These are phyloP conservation scores for Centaurea solstitialis DNA, from an alignment of 129 eudicot genomes.

Conservation along the genomic window DNA sequence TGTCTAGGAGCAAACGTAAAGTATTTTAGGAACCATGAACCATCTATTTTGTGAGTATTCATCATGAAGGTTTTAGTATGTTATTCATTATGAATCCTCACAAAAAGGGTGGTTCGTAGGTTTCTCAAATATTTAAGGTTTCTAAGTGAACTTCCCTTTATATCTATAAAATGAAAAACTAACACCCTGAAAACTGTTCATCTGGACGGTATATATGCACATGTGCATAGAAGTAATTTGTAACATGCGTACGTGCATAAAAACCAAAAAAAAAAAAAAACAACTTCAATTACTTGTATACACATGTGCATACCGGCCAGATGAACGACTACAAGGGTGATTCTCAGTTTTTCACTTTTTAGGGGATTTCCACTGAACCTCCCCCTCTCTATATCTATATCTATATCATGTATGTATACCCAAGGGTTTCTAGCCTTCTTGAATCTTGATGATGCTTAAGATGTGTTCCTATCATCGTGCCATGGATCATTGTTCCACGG, in stretches of 20 bases:
- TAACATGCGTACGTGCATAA: no score
- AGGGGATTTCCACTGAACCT: no score
- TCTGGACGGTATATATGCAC: no score
- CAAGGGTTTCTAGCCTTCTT: background rate
- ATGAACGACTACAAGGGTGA: no score
- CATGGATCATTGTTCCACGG: background rate
- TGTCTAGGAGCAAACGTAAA: background rate
- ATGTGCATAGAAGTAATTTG: no score
- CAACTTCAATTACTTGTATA: no score
- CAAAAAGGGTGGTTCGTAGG: background rate
- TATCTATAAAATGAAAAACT: no score
- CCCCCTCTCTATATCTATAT: no score
- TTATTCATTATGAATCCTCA: background rate
- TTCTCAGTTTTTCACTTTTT: no score
- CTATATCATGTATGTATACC: background rate
- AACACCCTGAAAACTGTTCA: no score
- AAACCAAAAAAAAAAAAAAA: no score
- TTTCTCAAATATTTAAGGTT: background rate
- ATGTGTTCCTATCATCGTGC: background rate
- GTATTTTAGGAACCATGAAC: background rate
- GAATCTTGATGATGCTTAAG: background rate
- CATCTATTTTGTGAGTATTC: background rate
- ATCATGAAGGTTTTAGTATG: background rate
- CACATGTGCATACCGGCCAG: no score
- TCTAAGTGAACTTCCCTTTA: background rate